Percentiles rank a stretch among this genome's conserved stretches.
phyloP scores from a whole-genome alignment of 176 grass and related monocot species.

The Hsuehochloa calcarea region DNA sequence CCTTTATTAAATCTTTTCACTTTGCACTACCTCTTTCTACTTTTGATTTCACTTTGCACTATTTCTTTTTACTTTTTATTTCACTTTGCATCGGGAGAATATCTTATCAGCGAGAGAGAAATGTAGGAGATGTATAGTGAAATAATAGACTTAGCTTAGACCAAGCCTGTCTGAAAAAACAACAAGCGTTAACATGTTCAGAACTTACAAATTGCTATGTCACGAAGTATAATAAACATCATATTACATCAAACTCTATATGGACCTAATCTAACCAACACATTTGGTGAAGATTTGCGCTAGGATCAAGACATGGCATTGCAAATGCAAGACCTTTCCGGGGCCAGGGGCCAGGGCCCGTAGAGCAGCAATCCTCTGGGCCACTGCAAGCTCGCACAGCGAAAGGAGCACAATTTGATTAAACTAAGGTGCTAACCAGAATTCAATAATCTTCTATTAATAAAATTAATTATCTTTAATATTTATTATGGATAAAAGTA shows the following conservation, averaged over 20 bases:
- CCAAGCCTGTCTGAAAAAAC: conserved; percentile 73
- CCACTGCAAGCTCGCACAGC: conserved; percentile 44
- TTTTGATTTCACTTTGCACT: too few relatives aligned
- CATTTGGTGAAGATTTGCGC: not conserved
- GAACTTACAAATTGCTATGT: not conserved
- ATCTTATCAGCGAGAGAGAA: too few relatives aligned
- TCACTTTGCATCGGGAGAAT: too few relatives aligned
- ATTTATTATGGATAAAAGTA: too few relatives aligned
- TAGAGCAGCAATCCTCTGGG: conserved; percentile 90
- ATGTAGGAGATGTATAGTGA: too few relatives aligned
- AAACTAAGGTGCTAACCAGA: not conserved
- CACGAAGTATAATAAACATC: not conserved
- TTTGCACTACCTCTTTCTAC: too few relatives aligned
- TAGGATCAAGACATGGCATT: not conserved
- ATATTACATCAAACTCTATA: not conserved
- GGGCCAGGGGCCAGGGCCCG: conserved; percentile 82
- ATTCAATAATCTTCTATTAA: too few relatives aligned
- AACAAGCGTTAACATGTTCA: conserved; percentile 5
- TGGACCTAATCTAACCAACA: not conserved
- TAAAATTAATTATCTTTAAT: too few relatives aligned
- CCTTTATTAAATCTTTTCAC: too few relatives aligned
- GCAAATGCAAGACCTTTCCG: conserved; percentile 61
- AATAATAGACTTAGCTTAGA: conserved; percentile 49
- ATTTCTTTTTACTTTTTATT: too few relatives aligned
- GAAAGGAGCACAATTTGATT: not conserved